Percentiles rank a stretch among this genome's conserved stretches.
Evolutionary conservation across 345 rosid genomes (phyloP).

Genomic region (Populus nigra): DNA sequence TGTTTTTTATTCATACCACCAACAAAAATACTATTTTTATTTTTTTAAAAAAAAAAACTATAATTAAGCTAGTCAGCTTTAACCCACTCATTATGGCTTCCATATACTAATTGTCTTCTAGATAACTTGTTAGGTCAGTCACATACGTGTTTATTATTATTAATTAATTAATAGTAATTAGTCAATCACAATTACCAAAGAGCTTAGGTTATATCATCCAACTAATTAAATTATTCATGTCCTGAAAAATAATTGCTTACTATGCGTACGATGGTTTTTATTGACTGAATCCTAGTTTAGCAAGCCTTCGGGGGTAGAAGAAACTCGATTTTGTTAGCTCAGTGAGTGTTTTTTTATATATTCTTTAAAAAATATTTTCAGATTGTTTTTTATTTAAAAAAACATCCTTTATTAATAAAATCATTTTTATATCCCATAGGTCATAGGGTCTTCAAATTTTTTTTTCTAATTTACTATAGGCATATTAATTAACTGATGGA

Average conservation of each 20-base stretch:
- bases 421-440: too few relatives aligned
- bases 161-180: not conserved
- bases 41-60: too few relatives aligned
- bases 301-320: not conserved
- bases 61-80: too few relatives aligned
- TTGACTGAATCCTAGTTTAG: not conserved
- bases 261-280: not conserved
- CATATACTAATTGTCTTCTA: not conserved
- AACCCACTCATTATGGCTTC: too few relatives aligned
- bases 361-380: too few relatives aligned
- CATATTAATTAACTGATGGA: not conserved
- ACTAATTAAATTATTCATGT: not conserved
- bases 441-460: not conserved
- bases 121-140: not conserved
- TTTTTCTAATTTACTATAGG: too few relatives aligned
- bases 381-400: too few relatives aligned
- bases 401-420: too few relatives aligned
- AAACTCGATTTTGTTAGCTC: not conserved
- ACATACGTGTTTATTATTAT: not conserved
- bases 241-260: not conserved
- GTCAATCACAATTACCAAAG: not conserved
- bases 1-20: too few relatives aligned
- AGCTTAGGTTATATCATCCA: not conserved
- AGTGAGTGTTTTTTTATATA: too few relatives aligned
- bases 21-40: too few relatives aligned